Conservation (phyloP, 2,329 filamentous ascomycete species). For the Verticillium tricorpus region DNA sequence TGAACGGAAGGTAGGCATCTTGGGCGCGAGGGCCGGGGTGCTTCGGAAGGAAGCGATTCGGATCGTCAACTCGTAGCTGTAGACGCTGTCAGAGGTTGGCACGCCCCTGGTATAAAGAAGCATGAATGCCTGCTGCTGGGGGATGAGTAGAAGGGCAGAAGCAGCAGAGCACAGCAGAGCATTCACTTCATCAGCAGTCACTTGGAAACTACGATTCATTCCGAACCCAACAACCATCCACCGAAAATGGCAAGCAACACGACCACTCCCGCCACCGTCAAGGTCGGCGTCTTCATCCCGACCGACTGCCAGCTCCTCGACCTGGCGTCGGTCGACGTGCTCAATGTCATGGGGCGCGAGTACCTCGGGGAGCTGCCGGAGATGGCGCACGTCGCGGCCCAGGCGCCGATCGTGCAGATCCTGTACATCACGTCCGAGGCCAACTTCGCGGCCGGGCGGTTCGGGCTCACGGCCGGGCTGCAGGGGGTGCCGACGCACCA, state of each 20-base stretch:
- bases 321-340: conserved; percentile 43
- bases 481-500: conserved; percentile 36
- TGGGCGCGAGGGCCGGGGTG: not conserved
- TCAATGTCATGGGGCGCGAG: conserved; percentile 39
- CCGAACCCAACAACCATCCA: too few species aligned
- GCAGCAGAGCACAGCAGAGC: too few species aligned
- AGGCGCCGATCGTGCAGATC: conserved; percentile 38
- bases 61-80: too few species aligned
- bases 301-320: conserved; percentile 43
- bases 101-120: too few species aligned
- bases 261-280: conserved; percentile 6
- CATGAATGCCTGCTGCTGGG: too few species aligned
- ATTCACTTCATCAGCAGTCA: too few species aligned
- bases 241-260: too few species aligned
- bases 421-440: conserved; percentile 39
- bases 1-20: too few species aligned
- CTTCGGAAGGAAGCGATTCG: not conserved
- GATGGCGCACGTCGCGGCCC: conserved; percentile 30
- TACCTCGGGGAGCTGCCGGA: conserved; percentile 31
- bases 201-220: too few species aligned
- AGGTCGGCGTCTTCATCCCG: conserved; percentile 47
- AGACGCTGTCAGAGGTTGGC: too few species aligned
- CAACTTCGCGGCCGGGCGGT: conserved; percentile 21
- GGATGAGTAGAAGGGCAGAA: too few species aligned
- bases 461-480: conserved; percentile 36